Evolutionary conservation across 768 basidiomycete species (phyloP), one percentile per base, ranked within the genome.

Genomic region (Gelatoporia subvermispora): DNA sequence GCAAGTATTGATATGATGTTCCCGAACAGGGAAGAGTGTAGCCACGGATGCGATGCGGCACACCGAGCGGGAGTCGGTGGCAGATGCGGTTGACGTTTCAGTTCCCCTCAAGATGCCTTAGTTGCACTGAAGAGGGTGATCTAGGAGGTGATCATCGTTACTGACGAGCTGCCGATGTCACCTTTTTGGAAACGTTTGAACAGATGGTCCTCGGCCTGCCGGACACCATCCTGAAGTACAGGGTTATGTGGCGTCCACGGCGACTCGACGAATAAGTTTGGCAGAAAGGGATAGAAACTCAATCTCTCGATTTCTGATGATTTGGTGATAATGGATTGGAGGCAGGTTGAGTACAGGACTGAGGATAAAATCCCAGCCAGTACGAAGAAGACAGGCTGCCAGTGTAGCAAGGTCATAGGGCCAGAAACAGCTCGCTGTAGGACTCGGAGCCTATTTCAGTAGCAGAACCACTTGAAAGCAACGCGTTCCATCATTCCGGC

Each of bases 41-140:
- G 74, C 70, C 47, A 77, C 70, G 37, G 73, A 77, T 1, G 76
- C 77, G 22, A 79, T 64, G 24, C 80, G 68, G 52, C 78, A 80
- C 44, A 77, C 68, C 0, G 76, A 72, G 78, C 56, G 43, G 68
- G 64, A 16, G 41, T 49, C 11, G 43, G 49, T 13, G 51, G 37
- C 9, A 40, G 45, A 20, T 23, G 45, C n/a, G 23, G 25, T 16
- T 58, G 4, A 54, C 54, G 68, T 64, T 52, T 75, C 76, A 48
- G 79, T 78, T 23, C 73, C 76, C 42, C 67, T 62, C 31, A 66
- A 7, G 62, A 4, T 54, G 54, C 15, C 79, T 78, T 54, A 70
- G 31, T 72, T 72, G 8, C 59, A 56, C 49, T 77, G 49, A 71
- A 80, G 13, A 81, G 44, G 0, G 71, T 51, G 4, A 77, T 78